Base-by-base conservation (phyloP, 2,329 filamentous ascomycete species). In the Nemania diffusa region DNA sequence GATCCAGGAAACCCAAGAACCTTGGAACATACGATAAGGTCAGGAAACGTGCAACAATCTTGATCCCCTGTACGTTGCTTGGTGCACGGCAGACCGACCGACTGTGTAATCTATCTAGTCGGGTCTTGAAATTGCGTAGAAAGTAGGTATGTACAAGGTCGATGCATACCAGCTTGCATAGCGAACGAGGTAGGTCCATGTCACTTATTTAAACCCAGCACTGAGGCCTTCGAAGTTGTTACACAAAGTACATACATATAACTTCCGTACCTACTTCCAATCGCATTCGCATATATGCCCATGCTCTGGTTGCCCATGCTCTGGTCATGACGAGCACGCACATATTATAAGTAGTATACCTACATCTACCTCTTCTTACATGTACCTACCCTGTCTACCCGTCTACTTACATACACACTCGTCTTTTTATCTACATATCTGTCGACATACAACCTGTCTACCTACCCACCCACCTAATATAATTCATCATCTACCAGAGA, bases 41-140 rank as follows among this genome's bases (percentile, higher is more conserved):
- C 20, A 8, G 42, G 50, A 60, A 40, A 37, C 65, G 51, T 60
- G 44, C 63, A 61, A 63, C 55, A 22, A 29, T 53, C 58, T 62
- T 57, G 44, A 37, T 57, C 57, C 55, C 44, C 37, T 57, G 37
- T 50, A 52, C 59, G 34, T 51, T 9, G 40, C 51, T 66, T 44
- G 53, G 37, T 57, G 27, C 56, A 60, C 27, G 27, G n/a, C n/a
- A n/a, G n/a, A n/a, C 34, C 48, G 22, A 27, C 44, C 59, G 57
- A 44, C 50, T 46, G 50, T 52, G 48, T 62, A 51, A n/a, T n/a
- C n/a, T n/a, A 24, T 52, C n/a, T 55, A 27, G 57, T 48, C 55
- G 34, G 53, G 48, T 17, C 40, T 44, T 51, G 48, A 59, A 51
- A 51, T 32, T 3, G 48, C 53, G 57, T 65, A 65, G 52, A 55